Base-by-base conservation (phyloP, 352 stramenopile genomes). In the Globisporangium nodosum region DNA sequence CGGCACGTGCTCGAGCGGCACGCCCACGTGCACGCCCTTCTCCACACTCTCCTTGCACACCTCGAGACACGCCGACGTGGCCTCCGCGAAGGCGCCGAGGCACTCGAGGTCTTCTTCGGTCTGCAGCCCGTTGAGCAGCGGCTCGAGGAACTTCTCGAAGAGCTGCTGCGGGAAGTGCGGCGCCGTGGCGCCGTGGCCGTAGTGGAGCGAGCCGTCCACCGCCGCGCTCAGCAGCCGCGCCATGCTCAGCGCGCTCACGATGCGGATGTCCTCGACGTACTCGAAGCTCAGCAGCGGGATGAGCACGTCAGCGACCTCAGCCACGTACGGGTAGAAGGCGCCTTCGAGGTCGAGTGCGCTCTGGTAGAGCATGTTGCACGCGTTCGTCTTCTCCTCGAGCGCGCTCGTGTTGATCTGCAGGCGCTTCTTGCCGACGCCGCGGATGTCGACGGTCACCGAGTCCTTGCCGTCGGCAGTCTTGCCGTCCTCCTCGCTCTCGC, bases 301-400 rank as follows among this genome's bases (percentile, higher is more conserved):
- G 64, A 95, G 65, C 37, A 91, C 79, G 55, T 85, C 64, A 11
- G 85, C 76, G 6, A 90, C 82, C 48, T 90, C 70, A 7, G 79
- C 70, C n/a, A 95, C 69, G 77, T 92, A 93, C 35, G 81, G 78
- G 57, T 90, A 89, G 66, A 95, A 93, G 47, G 73, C 78, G 16
- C 85, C 85, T 60, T 92, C 64, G 18, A 95, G 66, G 60, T 95
- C 85, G 51, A 93, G 65, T 13, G 85, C 85, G 46, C 73, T 88
- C 68, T 95, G 85, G 69, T 93, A 95, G 5, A 95, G 69, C 85
- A 95, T 95, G 70, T 95, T 92, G 64, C 85, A 90, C 35, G 83
- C 85, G 55, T 92, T 91, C 24, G 76, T 81, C 79, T 95, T 95
- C 53, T 93, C 85, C 56, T 93, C 78, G 24, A 95, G 66, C 55